Evolutionary conservation across 2,329 filamentous ascomycete genomes (phyloP), one percentile per base, ranked within the genome.

Genomic region (Fusarium oxysporum): DNA sequence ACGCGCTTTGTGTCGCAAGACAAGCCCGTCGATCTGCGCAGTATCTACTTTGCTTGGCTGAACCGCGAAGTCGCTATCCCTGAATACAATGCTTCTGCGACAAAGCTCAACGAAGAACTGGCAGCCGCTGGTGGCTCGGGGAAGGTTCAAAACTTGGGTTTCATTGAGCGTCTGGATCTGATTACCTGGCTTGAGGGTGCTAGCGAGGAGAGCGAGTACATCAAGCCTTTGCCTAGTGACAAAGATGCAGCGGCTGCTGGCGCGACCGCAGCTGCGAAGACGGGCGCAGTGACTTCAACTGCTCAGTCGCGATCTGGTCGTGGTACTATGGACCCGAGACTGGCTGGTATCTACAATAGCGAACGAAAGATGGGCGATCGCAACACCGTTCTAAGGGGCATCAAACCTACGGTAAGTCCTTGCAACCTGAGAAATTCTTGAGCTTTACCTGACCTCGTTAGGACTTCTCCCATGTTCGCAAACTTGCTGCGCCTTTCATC

Each of bases 381-480:
- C 76, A 99, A 99, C 83, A 95, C 91, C 40, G 89, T 95, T 14
- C 85, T 99, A 63, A 88, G 95, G 68, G 96, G 96, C 4, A 91
- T 94, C 78, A 98, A 97, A 82, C 92, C 93, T 53, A 95, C 93
- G 45, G 95, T 97, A 86, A 76, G 91, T 83, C 30, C 44, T 19
- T 23, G 17, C 53, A 25, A 38, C 19, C 17, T 21, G 7, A 8
- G 14, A 37, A 43, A 6, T 13, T 8, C 14, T 4, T 9, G 23
- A 57, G 23, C n/a, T 32, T 23, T 16, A 25, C 38, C 70, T 77
- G 43, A 78, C 62, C 32, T 28, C 16, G 6, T 12, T 45, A 98
- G 94, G 96, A 99, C 84, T 98, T 98, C 82, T 96, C 95, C 21
- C 92, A 95, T 78, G 92, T 98, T 72, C 93, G 95, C 78, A 98